A percentile compares a stretch with the other conserved stretches of the same genome.
Evolutionary conservation across 768 basidiomycete genomes (phyloP).

Genomic region (Leccinum ochraceum): DNA sequence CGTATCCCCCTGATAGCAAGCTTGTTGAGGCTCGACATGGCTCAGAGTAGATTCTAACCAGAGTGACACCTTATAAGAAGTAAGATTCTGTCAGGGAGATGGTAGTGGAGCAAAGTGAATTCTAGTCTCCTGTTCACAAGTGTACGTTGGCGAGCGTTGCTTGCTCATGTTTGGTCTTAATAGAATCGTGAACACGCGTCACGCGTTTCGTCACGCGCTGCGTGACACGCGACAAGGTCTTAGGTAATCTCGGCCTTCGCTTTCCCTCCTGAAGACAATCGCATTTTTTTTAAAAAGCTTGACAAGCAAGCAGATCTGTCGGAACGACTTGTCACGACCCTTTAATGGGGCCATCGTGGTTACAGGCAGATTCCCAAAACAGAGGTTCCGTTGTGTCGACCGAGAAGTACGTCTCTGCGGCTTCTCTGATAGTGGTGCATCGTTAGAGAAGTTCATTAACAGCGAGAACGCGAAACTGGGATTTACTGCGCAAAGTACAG

Average conservation of each 20-base stretch:
- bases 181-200: neutral
- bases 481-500: no score
- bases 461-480: no score
- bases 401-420: no score
- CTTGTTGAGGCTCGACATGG: constrained; percentile 83
- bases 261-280: no score
- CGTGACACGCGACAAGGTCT: neutral
- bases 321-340: neutral
- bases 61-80: neutral
- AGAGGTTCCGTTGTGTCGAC: no score
- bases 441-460: no score
- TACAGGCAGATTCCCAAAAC: no score
- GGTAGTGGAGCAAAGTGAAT: neutral
- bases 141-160: neutral
- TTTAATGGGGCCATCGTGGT: no score
- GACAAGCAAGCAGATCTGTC: neutral
- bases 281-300: neutral
- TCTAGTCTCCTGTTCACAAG: neutral
- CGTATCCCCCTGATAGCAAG: constrained; percentile 93
- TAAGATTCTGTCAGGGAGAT: neutral
- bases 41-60: neutral
- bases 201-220: neutral
- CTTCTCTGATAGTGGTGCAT: no score
- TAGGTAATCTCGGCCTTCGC: neutral
- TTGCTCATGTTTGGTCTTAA: neutral